Evolutionary conservation across 495 filamentous ascomycete genomes (phyloP), one percentile per base, ranked within the genome.

Genomic region (Bombardia bombarda): DNA sequence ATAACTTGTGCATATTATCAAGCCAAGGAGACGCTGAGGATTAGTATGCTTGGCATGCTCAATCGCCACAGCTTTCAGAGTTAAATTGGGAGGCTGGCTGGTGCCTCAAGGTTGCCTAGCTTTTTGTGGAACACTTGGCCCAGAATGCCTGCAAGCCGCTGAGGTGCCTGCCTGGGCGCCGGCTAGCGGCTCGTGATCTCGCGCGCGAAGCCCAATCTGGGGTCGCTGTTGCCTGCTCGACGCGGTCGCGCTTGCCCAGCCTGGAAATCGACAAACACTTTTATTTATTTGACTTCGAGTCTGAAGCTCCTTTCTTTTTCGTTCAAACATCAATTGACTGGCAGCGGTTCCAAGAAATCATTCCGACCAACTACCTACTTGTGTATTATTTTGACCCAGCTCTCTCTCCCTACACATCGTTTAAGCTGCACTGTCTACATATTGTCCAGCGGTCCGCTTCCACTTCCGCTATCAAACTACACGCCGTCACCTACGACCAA

Each of bases 221-320:
- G 40, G 38, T 32, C 9, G 42, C 36, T 48, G 54, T 51, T 57
- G 54, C 54, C 54, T 57, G 47, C 42, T 48, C 33, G 42, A 56
- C 54, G 19, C 33, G 45, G 13, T 32, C 42, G 46, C 46, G 50
- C 46, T 35, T 47, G 24, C 44, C 45, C 33, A 47, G 40, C 21
- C 6, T 22, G 28, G 10, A 33, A 22, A 3, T 13, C 26, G 13
- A 28, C 26, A 28, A 28, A n/a, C n/a, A n/a, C n/a, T n/a, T 28
- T 28, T 28, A 2, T 28, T 28, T 28, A 17, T 23, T 17, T 8
- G 5, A 7, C 12, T 18, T 5, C 3, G 17, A 17, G 17, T 37
- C 22, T 33, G 32, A 33, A 28, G 9, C 32, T 33, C 6, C 9
- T 21, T 18, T 19, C 7, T 9, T 9, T 18, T 18, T 13, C 19